These are phyloP conservation scores for Capsicum pubescens DNA, from an alignment of 257 asterid species.

Conservation along the genomic window DNA sequence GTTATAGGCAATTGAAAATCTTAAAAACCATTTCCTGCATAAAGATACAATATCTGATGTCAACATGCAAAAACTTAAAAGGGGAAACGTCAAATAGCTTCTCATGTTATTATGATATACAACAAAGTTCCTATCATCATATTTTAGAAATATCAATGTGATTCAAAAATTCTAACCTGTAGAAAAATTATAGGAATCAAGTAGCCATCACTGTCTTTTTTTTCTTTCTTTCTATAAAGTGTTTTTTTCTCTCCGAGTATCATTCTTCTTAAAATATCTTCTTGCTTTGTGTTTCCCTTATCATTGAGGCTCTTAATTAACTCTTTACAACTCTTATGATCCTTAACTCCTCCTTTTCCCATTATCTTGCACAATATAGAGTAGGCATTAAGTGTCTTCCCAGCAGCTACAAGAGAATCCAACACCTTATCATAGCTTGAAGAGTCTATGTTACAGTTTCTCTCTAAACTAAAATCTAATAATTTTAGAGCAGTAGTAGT, in stretches of 20 bases:
- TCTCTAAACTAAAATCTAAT: conserved; percentile 68
- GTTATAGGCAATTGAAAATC: background rate
- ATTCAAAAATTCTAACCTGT: conserved; percentile 33
- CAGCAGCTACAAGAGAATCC: conserved; percentile 78
- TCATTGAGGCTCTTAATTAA: conserved; percentile 79
- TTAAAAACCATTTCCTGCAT: background rate
- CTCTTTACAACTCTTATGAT: conserved; percentile 64
- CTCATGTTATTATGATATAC: conserved; percentile 21
- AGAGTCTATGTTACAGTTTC: conserved; percentile 54
- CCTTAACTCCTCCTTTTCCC: conserved; percentile 73
- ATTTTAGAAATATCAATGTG: conserved; percentile 16
- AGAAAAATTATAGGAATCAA: conserved; percentile 27
- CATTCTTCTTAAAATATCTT: conserved; percentile 80
- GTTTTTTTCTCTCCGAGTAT: conserved; percentile 45
- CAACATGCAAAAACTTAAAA: background rate
- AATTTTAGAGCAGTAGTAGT: conserved; percentile 80
- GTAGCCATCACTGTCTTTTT: conserved; percentile 45
- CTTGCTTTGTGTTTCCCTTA: conserved; percentile 90
- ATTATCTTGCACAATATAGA: conserved; percentile 74
- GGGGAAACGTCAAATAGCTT: background rate
- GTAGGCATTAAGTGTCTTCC: conserved; percentile 89
- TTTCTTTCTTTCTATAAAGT: conserved; percentile 60
- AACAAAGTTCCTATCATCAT: conserved; percentile 15
- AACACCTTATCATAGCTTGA: conserved; percentile 82
- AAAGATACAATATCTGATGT: background rate